A percentile compares a stretch with the other conserved stretches of the same genome.
phyloP scores from a whole-genome alignment of 2,329 filamentous ascomycete genomes.

The Botryosphaeria dothidea region DNA sequence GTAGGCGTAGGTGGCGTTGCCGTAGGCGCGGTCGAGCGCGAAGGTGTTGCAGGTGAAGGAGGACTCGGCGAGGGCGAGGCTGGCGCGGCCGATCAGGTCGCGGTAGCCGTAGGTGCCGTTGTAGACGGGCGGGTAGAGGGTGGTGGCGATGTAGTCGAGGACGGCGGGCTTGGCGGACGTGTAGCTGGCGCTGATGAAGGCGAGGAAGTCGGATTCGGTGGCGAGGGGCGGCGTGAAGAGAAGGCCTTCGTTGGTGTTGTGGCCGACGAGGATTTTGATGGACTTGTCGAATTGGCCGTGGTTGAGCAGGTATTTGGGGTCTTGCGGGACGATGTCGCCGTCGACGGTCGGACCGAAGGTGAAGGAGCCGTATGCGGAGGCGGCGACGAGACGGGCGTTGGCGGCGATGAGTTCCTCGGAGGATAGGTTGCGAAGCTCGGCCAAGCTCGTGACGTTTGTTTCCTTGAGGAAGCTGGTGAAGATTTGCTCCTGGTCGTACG shows the following conservation, averaged over 20 bases:
- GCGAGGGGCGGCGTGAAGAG: conserved; percentile 30
- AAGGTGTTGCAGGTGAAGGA: conserved; percentile 55
- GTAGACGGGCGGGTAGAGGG: conserved; percentile 53
- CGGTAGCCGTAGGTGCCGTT: conserved; percentile 50
- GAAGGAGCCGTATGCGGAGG: conserved; percentile 34
- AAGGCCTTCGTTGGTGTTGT: conserved; percentile 49
- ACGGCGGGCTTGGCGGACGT: conserved; percentile 32
- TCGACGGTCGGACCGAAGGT: conserved; percentile 38
- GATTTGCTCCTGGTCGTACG: conserved; percentile 30
- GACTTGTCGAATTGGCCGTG: conserved; percentile 39
- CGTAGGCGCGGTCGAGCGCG: conserved; percentile 50
- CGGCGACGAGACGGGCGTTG: conserved; percentile 33
- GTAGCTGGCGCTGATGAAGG: conserved; percentile 29
- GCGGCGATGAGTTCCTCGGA: conserved; percentile 34
- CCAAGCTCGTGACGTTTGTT: conserved; percentile 35
- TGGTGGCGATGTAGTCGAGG: conserved; percentile 44
- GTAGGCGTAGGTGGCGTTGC: conserved; percentile 53
- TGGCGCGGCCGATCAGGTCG: conserved; percentile 44
- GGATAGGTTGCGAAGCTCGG: conserved; percentile 34
- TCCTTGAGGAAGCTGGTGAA: conserved; percentile 34
- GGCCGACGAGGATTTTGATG: conserved; percentile 38
- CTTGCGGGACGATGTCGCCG: conserved; percentile 33
- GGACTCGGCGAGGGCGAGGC: conserved; percentile 45
- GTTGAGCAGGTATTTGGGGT: conserved; percentile 34
- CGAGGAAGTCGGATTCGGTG: conserved; percentile 26